phyloP scores from a whole-genome alignment of 2,329 filamentous ascomycete species.

The Exophiala viscosa region DNA sequence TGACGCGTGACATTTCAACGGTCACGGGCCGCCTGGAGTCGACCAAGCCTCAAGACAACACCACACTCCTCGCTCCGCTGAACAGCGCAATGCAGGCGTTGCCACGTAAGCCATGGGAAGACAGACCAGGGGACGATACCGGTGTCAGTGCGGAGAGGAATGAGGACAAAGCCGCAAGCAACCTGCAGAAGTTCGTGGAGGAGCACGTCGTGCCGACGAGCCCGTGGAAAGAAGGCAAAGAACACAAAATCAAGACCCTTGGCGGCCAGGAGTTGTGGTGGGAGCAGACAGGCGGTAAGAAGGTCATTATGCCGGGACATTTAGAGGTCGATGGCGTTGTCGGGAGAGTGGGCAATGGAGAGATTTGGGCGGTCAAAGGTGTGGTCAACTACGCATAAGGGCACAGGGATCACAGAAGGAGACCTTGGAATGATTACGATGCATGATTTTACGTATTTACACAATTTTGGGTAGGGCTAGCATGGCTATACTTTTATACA shows the following conservation, averaged over 20 bases:
- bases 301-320: slow-evolving; percentile 63
- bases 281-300: slow-evolving; percentile 64
- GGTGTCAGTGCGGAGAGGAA: slow-evolving; percentile 54
- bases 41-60: slow-evolving; percentile 58
- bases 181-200: slow-evolving; percentile 77
- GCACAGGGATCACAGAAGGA: neutral
- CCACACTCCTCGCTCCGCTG: slow-evolving; percentile 80
- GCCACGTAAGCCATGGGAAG: slow-evolving; percentile 82
- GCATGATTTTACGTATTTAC: neutral
- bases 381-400: slow-evolving; percentile 53
- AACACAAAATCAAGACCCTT: slow-evolving; percentile 63
- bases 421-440: neutral
- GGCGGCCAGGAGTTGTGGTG: slow-evolving; percentile 75
- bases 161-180: slow-evolving; percentile 69
- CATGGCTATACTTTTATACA: neutral
- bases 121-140: slow-evolving; percentile 23
- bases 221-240: slow-evolving; percentile 68
- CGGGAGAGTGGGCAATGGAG: slow-evolving; percentile 77
- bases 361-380: slow-evolving; percentile 73
- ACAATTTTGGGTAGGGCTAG: neutral
- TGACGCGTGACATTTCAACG: slow-evolving; percentile 71
- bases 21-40: slow-evolving; percentile 64
- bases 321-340: slow-evolving; percentile 73
- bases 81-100: slow-evolving; percentile 76
- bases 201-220: slow-evolving; percentile 72